Conservation (phyloP, 148 eudicot genomes). For the Cornus controversa region DNA sequence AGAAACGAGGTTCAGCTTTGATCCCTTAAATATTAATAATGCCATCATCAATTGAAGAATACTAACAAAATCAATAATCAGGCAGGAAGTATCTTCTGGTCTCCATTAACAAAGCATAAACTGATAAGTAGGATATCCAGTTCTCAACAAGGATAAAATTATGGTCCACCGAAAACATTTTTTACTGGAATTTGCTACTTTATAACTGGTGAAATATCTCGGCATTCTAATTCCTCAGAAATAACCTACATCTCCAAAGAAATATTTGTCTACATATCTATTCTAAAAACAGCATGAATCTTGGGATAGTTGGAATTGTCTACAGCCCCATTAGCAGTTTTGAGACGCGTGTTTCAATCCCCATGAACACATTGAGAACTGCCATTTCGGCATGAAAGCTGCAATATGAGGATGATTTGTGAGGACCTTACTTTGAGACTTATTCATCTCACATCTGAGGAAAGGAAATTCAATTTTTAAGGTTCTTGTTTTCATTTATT, state of each 20-base stretch:
- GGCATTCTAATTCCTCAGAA: background rate
- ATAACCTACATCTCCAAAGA: background rate
- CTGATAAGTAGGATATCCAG: background rate
- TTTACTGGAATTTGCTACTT: background rate
- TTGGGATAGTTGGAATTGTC: background rate
- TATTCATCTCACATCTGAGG: background rate
- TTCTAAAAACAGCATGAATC: background rate
- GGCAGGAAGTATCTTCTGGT: background rate
- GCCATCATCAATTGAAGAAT: background rate
- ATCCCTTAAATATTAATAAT: background rate
- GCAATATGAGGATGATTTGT: too few species aligned
- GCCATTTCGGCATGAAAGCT: too few species aligned
- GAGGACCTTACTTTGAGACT: too few species aligned
- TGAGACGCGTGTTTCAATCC: too few species aligned
- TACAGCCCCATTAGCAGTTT: background rate
- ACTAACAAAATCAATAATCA: background rate
- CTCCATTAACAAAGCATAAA: background rate
- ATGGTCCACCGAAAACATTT: background rate
- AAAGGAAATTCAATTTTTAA: background rate
- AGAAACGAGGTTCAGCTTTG: background rate
- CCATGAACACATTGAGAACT: too few species aligned
- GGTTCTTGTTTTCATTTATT: too few species aligned
- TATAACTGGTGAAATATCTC: background rate
- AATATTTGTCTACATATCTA: background rate
- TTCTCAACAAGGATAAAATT: background rate